Base-by-base conservation (phyloP, 495 filamentous ascomycete species). In the Hypoxylon lienhwacheense region DNA sequence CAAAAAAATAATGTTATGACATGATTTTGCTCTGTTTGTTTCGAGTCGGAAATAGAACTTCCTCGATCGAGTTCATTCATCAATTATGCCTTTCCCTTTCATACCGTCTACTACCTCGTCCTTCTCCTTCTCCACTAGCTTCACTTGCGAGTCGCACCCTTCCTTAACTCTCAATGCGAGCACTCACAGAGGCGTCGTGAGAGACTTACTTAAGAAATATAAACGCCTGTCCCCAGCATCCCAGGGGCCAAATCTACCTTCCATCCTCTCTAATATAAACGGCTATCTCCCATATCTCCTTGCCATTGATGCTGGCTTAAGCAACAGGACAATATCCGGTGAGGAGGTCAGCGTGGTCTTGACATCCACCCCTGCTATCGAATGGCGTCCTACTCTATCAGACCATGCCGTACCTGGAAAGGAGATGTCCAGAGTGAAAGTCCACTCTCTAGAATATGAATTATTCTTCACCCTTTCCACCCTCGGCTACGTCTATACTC, bases 61-160 rank as follows among this genome's bases (percentile, higher is more conserved):
- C 24, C 24, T 8, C 24, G 8, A 26, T 19, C 24, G 8, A 12
- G 2, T 32, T 6, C 1, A 47, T 36, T 36, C 4, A 3, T 29
- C 67, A 80, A 51, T 24, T n/a, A 96, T 96, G 91, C 90, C 92
- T 33, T 96, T 85, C 68, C 84, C 85, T 14, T 95, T 91, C 63
- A 74, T 77, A 24, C 81, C 96, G 28, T 88, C 91, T 2, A 96
- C 90, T 15, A 95, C 91, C 16, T 93, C 89, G 2, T 77, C 83
- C 33, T 82, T 91, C 59, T 85, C 85, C 28, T 92, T 95, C 66
- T 83, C 88, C 6, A 73, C 82, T 14, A 84, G 77, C 71, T 83
- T 91, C 63, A 74, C 66, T 44, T 86, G 83, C 45, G 76, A 81
- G 42, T 86, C 86, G 1, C 91, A 95, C 65, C 90, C 91, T 5